Evolutionary conservation across 257 asterid species (phyloP).

Genomic region (Solanum lycopersicoides): DNA sequence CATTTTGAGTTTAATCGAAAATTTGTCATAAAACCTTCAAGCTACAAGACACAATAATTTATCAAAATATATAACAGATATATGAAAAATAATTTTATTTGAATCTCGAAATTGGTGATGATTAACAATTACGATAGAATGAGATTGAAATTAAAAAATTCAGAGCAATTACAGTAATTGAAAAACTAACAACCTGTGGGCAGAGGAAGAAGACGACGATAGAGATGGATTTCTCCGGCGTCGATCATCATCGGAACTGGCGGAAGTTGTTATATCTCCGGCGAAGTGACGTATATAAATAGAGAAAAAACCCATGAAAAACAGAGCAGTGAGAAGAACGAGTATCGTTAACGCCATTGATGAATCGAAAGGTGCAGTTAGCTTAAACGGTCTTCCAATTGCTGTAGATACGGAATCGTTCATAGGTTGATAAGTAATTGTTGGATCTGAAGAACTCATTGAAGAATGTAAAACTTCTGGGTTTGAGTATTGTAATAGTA

Average conservation of each 20-base stretch:
- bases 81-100: no score
- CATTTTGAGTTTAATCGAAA: no score
- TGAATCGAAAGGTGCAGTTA: slow-evolving; percentile 31
- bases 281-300: slow-evolving; percentile 56
- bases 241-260: neutral
- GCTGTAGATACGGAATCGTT: neutral
- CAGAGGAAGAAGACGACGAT: neutral
- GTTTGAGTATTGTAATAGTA: neutral
- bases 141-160: neutral
- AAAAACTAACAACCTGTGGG: neutral
- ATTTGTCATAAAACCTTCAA: no score
- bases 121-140: neutral
- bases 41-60: no score
- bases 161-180: neutral
- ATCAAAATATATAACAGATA: no score
- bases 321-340: slow-evolving; percentile 46
- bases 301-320: slow-evolving; percentile 62
- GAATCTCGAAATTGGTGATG: no score
- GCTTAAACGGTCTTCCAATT: neutral
- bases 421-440: neutral
- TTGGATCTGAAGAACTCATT: neutral
- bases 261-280: neutral
- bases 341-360: slow-evolving; percentile 50
- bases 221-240: slow-evolving; percentile 6
- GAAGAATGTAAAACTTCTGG: neutral